phyloP scores from a whole-genome alignment of 306 rosid genomes.

The Gastrolobium villosum region DNA sequence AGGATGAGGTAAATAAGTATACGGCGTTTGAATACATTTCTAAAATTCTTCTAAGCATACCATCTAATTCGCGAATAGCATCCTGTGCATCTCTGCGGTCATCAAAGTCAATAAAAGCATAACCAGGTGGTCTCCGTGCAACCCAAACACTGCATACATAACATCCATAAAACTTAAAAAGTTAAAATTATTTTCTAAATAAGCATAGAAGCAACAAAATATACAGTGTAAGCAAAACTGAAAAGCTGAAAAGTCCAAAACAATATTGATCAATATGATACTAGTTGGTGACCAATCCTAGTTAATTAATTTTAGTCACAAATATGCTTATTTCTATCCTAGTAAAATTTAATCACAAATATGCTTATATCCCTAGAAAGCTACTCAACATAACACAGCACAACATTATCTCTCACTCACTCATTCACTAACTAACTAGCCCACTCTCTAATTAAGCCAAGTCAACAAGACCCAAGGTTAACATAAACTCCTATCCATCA shows the following conservation, averaged over 20 bases:
- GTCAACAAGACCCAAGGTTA: too few relatives aligned
- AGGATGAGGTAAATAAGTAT: slow-evolving; percentile 16
- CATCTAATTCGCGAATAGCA: slow-evolving; percentile 56
- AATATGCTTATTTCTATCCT: too few relatives aligned
- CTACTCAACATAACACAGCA: too few relatives aligned
- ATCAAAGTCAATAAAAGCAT: slow-evolving; percentile 96
- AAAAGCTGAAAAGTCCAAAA: neutral
- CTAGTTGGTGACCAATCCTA: neutral
- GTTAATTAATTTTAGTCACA: too few relatives aligned
- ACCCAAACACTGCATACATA: slow-evolving; percentile 72
- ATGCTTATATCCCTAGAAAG: too few relatives aligned
- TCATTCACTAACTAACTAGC: too few relatives aligned
- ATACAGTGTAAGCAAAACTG: neutral
- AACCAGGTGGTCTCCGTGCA: slow-evolving; percentile 98
- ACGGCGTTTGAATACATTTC: neutral
- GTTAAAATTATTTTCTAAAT: neutral
- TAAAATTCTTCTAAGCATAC: slow-evolving; percentile 54
- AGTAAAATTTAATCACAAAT: too few relatives aligned
- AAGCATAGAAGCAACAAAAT: neutral
- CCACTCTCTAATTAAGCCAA: too few relatives aligned
- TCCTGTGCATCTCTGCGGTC: slow-evolving; percentile 93
- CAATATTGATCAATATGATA: neutral
- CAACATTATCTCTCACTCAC: too few relatives aligned
- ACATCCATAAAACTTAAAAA: neutral
- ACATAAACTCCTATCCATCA: too few relatives aligned